Conservation (phyloP, 1,139 yeast genomes). For the Diutina scorzettiae region DNA sequence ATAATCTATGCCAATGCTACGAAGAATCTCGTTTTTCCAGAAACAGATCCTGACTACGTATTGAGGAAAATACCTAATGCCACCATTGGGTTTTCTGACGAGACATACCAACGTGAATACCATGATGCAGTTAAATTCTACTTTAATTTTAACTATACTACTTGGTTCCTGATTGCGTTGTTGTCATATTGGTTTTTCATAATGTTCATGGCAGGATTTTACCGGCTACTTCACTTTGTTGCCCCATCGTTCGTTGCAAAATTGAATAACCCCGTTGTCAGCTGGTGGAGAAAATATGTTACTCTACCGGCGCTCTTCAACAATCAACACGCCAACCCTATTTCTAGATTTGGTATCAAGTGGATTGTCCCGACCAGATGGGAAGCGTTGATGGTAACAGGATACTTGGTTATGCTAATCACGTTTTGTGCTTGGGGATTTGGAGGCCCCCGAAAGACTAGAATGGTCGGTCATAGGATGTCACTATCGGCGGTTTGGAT, state of each 20-base stretch:
- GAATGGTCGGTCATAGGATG: constrained; percentile 44
- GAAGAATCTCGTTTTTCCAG: no score
- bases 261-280: constrained; percentile 22
- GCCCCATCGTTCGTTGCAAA: constrained; percentile 23
- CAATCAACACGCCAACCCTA: constrained; percentile 28
- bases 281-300: constrained; percentile 28
- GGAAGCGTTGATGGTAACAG: constrained; percentile 12
- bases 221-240: constrained; percentile 22
- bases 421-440: constrained; percentile 9
- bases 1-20: no score
- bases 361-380: constrained; percentile 5
- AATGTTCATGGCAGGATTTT: constrained; percentile 30
- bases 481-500: constrained; percentile 41
- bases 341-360: constrained; percentile 5
- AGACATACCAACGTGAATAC: neutral
- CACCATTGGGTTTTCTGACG: neutral
- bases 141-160: constrained; percentile 21
- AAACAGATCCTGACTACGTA: no score
- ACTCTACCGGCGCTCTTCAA: constrained; percentile 37
- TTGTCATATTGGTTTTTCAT: constrained; percentile 35
- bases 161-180: constrained; percentile 38
- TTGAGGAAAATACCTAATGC: no score
- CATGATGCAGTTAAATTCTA: neutral
- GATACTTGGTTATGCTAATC: constrained; percentile 20
- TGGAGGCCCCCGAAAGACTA: constrained; percentile 29